Conservation (phyloP, 2,329 filamentous ascomycete genomes). For the Xylaria sp. region DNA sequence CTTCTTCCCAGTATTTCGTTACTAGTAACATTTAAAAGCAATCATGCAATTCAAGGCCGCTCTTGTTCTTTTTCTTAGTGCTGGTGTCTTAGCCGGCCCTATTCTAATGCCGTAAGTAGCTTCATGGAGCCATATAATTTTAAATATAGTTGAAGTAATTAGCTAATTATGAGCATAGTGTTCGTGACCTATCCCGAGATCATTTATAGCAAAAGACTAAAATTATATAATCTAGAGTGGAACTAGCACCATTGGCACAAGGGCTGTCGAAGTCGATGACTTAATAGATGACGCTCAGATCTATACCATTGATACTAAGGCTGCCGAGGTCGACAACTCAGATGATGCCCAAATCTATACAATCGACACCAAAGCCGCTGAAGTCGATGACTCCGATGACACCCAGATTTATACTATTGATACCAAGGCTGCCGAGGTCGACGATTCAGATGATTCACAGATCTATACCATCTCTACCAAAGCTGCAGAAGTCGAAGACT, state of each 20-base stretch:
- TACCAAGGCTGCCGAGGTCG: background rate
- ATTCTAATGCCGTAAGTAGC: conserved; percentile 4
- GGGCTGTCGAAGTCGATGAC: background rate
- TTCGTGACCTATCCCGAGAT: background rate
- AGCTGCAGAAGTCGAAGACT: background rate
- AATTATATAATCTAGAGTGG: background rate
- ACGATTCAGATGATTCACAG: background rate
- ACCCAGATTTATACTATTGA: conserved; percentile 8
- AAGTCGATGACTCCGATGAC: background rate
- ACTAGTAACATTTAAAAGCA: background rate
- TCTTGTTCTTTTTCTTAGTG: conserved; percentile 3
- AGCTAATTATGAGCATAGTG: background rate
- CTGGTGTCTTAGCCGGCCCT: conserved; percentile 10
- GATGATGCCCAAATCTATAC: background rate
- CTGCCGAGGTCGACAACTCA: background rate
- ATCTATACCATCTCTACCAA: background rate
- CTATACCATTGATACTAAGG: conserved; percentile 8
- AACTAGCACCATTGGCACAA: background rate
- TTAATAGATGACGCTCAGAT: conserved; percentile 9
- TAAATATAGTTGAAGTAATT: no score
- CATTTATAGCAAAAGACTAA: background rate
- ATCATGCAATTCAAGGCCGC: conserved; percentile 16
- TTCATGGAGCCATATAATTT: background rate
- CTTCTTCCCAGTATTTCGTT: background rate
- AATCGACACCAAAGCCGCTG: background rate